Conservation (phyloP, 192 early-diverging fungal species). For the Backusella macrospora region DNA sequence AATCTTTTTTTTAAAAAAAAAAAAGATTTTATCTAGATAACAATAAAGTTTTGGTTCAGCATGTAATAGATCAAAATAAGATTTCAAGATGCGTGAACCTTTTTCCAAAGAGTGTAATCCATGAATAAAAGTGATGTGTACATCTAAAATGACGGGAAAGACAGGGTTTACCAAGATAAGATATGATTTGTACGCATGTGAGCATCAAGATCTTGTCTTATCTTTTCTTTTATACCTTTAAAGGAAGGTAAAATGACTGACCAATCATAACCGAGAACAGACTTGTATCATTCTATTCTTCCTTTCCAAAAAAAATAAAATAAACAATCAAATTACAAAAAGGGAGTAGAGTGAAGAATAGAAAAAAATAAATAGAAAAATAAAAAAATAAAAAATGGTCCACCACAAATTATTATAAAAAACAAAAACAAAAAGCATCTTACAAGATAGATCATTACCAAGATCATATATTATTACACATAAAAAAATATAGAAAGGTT, state of each 20-base stretch:
- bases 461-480: background rate
- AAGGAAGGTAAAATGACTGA: background rate
- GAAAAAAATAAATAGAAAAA: background rate
- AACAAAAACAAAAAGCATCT: background rate
- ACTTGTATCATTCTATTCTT: background rate
- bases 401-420: background rate
- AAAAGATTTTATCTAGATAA: background rate
- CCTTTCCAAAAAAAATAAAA: slow-evolving; percentile 1
- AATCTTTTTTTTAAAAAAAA: background rate
- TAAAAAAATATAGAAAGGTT: slow-evolving; percentile 10
- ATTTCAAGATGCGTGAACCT: background rate
- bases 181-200: background rate
- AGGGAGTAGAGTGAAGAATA: background rate
- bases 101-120: background rate
- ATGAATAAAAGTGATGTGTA: background rate
- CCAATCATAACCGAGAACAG: background rate
- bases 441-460: background rate
- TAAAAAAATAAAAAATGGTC: background rate
- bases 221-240: slow-evolving; percentile 12
- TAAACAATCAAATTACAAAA: background rate
- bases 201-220: background rate
- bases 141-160: slow-evolving; percentile 12
- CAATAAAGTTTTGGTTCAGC: background rate
- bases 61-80: background rate
- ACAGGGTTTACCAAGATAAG: slow-evolving; percentile 5